These are phyloP conservation scores for Bipolaris bicolor DNA, from an alignment of 2,329 filamentous ascomycete species.

Conservation along the genomic window DNA sequence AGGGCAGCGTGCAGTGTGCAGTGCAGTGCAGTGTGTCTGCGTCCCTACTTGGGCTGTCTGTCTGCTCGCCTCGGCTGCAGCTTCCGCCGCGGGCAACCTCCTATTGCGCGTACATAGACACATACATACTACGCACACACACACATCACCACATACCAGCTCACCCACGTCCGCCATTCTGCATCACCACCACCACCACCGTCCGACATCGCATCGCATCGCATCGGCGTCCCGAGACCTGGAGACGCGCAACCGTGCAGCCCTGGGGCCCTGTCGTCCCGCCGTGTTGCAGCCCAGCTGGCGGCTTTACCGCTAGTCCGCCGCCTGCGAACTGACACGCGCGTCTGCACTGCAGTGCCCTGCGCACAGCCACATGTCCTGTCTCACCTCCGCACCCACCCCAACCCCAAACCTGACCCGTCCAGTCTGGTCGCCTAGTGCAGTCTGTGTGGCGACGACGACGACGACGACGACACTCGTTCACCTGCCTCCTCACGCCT, in stretches of 20 bases:
- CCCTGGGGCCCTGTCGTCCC: not conserved
- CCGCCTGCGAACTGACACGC: slow-evolving; percentile 13
- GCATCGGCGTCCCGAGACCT: not conserved
- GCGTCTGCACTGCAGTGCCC: slow-evolving; percentile 10
- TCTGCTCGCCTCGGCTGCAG: slow-evolving; percentile 26
- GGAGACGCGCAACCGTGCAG: not conserved
- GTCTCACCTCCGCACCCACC: slow-evolving; percentile 13
- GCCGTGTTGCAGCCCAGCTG: slow-evolving; percentile 3
- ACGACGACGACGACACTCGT: slow-evolving; percentile 1
- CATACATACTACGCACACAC: slow-evolving; percentile 6
- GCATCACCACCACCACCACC: not conserved
- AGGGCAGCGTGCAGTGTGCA: too few species aligned
- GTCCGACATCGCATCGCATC: not conserved
- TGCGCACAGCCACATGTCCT: slow-evolving; percentile 34
- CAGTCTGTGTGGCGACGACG: not conserved
- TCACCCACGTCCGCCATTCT: not conserved
- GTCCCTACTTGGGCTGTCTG: not conserved
- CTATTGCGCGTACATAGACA: not conserved
- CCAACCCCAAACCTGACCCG: not conserved
- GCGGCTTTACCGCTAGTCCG: slow-evolving; percentile 12
- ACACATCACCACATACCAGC: not conserved
- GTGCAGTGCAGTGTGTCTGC: not conserved
- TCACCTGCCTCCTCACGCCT: slow-evolving; percentile 8
- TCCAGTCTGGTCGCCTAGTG: not conserved
- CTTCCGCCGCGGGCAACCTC: slow-evolving; percentile 24